A percentile compares a stretch with the other conserved stretches of the same genome.
Evolutionary conservation across 2,329 filamentous ascomycete genomes (phyloP).

Genomic region (Xylogone sp.): DNA sequence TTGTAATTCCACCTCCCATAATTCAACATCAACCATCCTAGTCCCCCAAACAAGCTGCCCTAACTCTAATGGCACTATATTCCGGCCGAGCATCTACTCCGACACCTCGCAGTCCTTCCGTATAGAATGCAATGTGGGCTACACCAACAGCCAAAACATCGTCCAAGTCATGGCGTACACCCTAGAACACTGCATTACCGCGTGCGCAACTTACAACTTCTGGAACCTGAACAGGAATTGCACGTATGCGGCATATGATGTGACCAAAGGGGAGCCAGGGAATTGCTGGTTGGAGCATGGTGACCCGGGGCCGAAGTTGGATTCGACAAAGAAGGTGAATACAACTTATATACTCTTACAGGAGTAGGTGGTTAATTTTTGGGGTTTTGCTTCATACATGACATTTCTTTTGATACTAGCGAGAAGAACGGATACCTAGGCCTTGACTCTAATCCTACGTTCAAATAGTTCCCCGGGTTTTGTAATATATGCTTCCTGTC

Average conservation of each 20-base stretch:
- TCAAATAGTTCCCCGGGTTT: too few species aligned
- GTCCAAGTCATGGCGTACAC: not conserved
- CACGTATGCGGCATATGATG: not conserved
- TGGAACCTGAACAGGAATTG: not conserved
- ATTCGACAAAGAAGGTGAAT: not conserved
- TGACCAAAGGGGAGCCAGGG: not conserved
- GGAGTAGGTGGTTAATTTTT: too few species aligned
- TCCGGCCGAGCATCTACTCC: not conserved
- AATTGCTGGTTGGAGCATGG: not conserved
- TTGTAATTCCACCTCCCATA: not conserved
- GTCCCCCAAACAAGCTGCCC: not conserved
- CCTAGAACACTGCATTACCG: not conserved
- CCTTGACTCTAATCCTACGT: too few species aligned
- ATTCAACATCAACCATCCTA: not conserved
- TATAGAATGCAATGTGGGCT: not conserved
- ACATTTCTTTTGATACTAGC: too few species aligned
- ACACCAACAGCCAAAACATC: not conserved
- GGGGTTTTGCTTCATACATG: too few species aligned
- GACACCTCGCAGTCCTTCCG: not conserved
- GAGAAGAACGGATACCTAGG: too few species aligned
- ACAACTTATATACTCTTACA: not conserved
- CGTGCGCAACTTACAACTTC: not conserved
- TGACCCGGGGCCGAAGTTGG: not conserved
- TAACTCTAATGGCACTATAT: not conserved
- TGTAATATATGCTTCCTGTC: too few species aligned